Conservation (phyloP, 768 basidiomycete genomes). For the Leucogyrophana mollusca region DNA sequence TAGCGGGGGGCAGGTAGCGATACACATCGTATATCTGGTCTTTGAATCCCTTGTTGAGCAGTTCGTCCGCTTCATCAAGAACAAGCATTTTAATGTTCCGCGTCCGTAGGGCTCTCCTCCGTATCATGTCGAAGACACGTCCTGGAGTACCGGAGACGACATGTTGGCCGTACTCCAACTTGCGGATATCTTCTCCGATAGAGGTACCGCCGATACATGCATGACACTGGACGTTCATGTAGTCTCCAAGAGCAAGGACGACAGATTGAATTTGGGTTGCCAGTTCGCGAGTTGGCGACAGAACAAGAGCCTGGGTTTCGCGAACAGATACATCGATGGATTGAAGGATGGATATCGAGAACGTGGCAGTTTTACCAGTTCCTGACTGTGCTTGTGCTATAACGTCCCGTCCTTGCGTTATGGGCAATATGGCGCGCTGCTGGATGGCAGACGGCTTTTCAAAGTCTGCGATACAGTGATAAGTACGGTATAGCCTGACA, state of each 20-base stretch:
- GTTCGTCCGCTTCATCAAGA: slow-evolving; percentile 93
- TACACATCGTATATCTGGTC: slow-evolving; percentile 99
- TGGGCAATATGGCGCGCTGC: slow-evolving; percentile 95
- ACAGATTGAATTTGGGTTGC: slow-evolving; percentile 99
- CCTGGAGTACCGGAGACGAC: slow-evolving; percentile 97
- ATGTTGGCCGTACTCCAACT: slow-evolving; percentile 96
- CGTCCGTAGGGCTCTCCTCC: slow-evolving; percentile 87
- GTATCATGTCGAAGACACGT: slow-evolving; percentile 99
- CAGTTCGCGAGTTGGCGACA: slow-evolving; percentile 97
- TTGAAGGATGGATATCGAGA: slow-evolving; percentile 97
- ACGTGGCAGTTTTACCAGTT: slow-evolving; percentile 99
- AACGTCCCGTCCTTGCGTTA: slow-evolving; percentile 94
- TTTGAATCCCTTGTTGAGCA: slow-evolving; percentile 98
- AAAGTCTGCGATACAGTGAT: slow-evolving; percentile 55
- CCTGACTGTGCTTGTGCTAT: slow-evolving; percentile 99
- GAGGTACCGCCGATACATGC: slow-evolving; percentile 98
- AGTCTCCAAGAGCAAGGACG: slow-evolving; percentile 93
- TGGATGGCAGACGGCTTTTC: slow-evolving; percentile 99
- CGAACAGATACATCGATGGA: slow-evolving; percentile 94
- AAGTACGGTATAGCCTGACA: background rate
- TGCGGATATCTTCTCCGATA: slow-evolving; percentile 96
- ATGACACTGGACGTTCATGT: slow-evolving; percentile 99
- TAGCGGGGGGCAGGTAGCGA: slow-evolving; percentile 94
- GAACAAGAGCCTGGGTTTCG: slow-evolving; percentile 93
- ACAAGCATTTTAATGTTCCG: slow-evolving; percentile 98